Base-by-base conservation (phyloP, 345 rosid genomes). In the Populus pruinosa region DNA sequence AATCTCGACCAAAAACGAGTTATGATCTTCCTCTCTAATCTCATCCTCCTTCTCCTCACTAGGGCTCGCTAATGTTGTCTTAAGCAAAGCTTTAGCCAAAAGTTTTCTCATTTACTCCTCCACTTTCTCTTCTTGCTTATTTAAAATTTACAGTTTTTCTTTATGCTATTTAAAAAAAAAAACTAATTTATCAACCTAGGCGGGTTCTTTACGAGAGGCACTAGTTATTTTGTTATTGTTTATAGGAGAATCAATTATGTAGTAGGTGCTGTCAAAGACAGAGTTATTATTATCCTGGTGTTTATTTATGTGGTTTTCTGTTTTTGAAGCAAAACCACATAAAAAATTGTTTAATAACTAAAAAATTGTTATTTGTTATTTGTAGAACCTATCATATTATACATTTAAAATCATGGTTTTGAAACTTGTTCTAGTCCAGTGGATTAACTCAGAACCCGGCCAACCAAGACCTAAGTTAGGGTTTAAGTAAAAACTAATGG, bases 1-100 rank as follows among this genome's bases (percentile, higher is more conserved):
- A 56, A 96, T 91, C 13, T 97, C 99, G 13, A 93, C 97, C 13
- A 91, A 84, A 55, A 96, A 83, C 1, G 97, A 96, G 84, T 87
- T 93, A 88, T 96, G 98, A 73, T 96, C 93, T 81, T 96, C 99
- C 87, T 93, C 98, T 76, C 81, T 85, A 64, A 93, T 82, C 67
- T 82, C 90, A 33, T 85, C 91, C 8, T 88, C 91, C 17, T 85
- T 89, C 11, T 84, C 93, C 17, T 89, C 90, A 61, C 88, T 94
- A 0, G 93, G 84, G 44, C 79, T 77, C 35, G 79, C 88, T 44
- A 93, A 75, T 5, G 99, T 97, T n/a, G 96, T 94, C 81, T 87
- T 86, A 38, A 96, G 91, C 73, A 93, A 83, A 39, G 93, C 87
- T 86, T 80, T 91, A 0, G 98, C 97, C 4, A 96, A 89, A 75